Base-by-base conservation (phyloP, 2,329 filamentous ascomycete genomes). In the Aspergillus awamori region DNA sequence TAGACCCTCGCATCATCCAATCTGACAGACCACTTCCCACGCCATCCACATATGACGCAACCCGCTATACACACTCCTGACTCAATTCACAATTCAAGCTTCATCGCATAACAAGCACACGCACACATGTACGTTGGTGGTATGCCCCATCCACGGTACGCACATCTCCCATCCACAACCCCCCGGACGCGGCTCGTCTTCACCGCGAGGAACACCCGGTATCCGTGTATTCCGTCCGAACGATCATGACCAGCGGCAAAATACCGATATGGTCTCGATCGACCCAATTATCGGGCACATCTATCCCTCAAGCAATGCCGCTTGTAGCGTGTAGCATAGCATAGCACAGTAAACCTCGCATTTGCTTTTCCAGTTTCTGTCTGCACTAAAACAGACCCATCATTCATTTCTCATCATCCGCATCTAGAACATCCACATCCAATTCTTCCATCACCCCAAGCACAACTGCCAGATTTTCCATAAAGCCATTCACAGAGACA, bases 401-500 rank as follows among this genome's bases (percentile, higher is more conserved):
- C 26, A 33, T 53, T 72, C 69, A 71, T 56, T 70, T 61, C 48
- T 65, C 67, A 45, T 70, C 63, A 63, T 69, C 69, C 60, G 69
- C 65, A 36, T 83, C 85, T 41, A 97, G 74, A 2, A 95, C 89
- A 79, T 97, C 93, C 26, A 88, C 86, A 77, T 98, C 94, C 69
- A 98, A 78, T 74, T 96, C 90, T 76, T 91, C 88, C 90, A 97
- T 97, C 15, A 96, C 90, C 58, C 93, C 91, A 45, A 97, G 76
- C 1, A 97, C 89, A 5, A 97, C 87, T 56, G 87, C 87, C 59
- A 97, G 76, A 68, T 90, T 96, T 71, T 98, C 94, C 83, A 98
- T 93, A 77, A 97, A 97, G 8, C 93, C 92, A 79, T 98, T 98
- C 59, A 97, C 93, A 3, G 94, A 91, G 2, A 99, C 95, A 48